A percentile compares a stretch with the other conserved stretches of the same genome.
Conservation (phyloP, 345 rosid genomes). For the Citrus sp. region DNA sequence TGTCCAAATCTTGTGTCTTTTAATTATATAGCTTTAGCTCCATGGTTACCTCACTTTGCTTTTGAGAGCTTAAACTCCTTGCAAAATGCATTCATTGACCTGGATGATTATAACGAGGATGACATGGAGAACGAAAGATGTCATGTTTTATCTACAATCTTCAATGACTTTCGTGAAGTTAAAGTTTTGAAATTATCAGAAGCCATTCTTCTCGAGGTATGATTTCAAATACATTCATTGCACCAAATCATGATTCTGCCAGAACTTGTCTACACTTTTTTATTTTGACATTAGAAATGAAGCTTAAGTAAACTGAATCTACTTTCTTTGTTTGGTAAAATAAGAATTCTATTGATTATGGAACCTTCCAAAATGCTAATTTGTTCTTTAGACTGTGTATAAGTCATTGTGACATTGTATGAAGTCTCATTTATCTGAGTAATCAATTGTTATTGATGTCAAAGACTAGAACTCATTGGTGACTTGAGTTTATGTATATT, state of each 20-base stretch:
- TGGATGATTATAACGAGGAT: background rate
- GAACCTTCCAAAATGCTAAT: no score
- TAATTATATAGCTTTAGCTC: background rate
- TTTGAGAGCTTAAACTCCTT: background rate
- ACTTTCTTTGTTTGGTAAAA: background rate
- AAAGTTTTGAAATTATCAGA: background rate
- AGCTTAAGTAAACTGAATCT: background rate
- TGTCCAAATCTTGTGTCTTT: slow-evolving; percentile 4
- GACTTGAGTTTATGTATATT: background rate
- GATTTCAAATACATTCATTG: background rate
- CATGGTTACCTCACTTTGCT: background rate
- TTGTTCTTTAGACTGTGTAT: no score
- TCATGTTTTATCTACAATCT: background rate
- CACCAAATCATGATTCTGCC: background rate
- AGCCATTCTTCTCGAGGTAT: background rate
- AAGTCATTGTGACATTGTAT: no score
- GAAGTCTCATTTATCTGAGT: no score
- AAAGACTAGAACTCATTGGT: background rate
- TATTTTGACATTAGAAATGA: no score
- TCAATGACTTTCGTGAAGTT: background rate
- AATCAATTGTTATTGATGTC: background rate
- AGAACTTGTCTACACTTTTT: background rate
- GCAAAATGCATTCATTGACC: background rate
- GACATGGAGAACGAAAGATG: background rate
- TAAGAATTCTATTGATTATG: background rate